Evolutionary conservation across 1,139 yeast genomes (phyloP), one percentile per base, ranked within the genome.

Genomic region (Blastobotrys serpentis): DNA sequence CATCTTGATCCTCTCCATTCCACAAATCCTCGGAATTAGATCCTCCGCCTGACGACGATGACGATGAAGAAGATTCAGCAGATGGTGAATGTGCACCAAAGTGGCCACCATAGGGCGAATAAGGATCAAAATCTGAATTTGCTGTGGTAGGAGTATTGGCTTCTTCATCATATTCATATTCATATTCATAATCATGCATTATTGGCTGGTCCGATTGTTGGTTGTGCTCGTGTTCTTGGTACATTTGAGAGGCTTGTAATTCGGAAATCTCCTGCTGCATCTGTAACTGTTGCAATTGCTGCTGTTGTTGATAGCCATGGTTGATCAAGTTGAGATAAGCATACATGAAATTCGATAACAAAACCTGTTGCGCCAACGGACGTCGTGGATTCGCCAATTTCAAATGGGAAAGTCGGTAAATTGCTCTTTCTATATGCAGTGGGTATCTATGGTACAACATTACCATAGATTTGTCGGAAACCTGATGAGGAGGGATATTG

Each of bases 301-400:
- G 65, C 55, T 68, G 71, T 55, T 67, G 68, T 53, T 66, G 70
- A 54, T 67, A 68, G 32, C 71, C 72, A 52, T 90, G 97, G 66
- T 92, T 95, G 50, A 92, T 96, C 67, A 92, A 74, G 63, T 92
- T 92, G 73, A 92, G 77, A 68, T 92, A 92, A 0, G 98, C 94
- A 65, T 92, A 92, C 98, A 92, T 92, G 76, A 92, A 92, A 66
- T 94, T 94, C 50, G 96, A 87, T 56, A 92, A 70, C 45, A 92
- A 68, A 2, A 92, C 98, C 65, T 92, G 98, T 63, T 94, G 97
- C 32, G 90, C 76, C 52, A 92, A 72, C 16, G 95, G 95, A 50
- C 98, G 73, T 62, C 88, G 86, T 1, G 98, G 94, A 63, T 94
- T 95, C 36, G 98, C 96, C 57, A 92, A 74, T 66, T 92, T 92